A percentile compares a stretch with the other conserved stretches of the same genome.
Evolutionary conservation across 768 basidiomycete genomes (phyloP).

Genomic region (Podaxis mareebaensis): DNA sequence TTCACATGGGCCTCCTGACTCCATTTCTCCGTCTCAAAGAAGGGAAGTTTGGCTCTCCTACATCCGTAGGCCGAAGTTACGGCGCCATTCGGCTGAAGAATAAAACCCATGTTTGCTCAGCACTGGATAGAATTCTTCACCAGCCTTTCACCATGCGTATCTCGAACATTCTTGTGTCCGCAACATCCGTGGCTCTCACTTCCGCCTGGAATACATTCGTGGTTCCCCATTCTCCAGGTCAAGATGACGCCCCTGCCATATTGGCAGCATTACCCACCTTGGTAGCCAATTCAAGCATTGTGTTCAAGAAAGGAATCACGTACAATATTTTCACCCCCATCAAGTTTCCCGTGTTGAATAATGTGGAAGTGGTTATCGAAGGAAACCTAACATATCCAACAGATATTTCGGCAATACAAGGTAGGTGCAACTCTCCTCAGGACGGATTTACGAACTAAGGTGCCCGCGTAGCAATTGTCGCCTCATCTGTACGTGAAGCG

Average conservation of each 20-base stretch:
- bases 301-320: slow-evolving; percentile 55
- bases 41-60: neutral
- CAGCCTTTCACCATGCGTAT: neutral
- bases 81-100: neutral
- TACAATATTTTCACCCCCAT: slow-evolving; percentile 66
- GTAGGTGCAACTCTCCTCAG: slow-evolving; percentile 23
- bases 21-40: neutral
- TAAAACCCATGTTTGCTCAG: neutral
- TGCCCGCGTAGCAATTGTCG: slow-evolving; percentile 39
- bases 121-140: neutral
- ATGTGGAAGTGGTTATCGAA: slow-evolving; percentile 57
- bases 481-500: slow-evolving; percentile 38
- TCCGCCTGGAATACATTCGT: slow-evolving; percentile 49
- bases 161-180: neutral
- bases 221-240: slow-evolving; percentile 47
- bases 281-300: slow-evolving; percentile 47
- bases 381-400: slow-evolving; percentile 59
- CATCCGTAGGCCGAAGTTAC: slow-evolving; percentile 7
- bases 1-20: neutral
- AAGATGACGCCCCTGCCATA: slow-evolving; percentile 55
- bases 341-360: slow-evolving; percentile 52
- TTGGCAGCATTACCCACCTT: slow-evolving; percentile 42
- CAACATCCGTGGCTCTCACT: slow-evolving; percentile 11
- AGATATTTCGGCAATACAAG: slow-evolving; percentile 52
- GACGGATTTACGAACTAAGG: neutral